phyloP scores from a whole-genome alignment of 1,139 yeast species.

The Pneumocystis wakefieldiae region DNA sequence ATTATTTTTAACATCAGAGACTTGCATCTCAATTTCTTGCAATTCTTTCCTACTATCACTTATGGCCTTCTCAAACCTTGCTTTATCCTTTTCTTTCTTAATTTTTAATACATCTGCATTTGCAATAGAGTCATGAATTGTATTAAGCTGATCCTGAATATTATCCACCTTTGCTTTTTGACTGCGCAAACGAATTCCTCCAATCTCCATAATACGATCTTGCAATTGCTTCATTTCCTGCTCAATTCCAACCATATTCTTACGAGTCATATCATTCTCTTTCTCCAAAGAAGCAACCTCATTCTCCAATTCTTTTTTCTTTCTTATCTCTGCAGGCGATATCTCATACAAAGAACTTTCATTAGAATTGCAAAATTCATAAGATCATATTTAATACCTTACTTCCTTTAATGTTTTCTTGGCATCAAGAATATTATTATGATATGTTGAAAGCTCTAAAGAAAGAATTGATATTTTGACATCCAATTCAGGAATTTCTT shows the following conservation, averaged over 20 bases:
- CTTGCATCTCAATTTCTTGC: slow-evolving; percentile 18
- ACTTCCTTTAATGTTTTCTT: slow-evolving; percentile 21
- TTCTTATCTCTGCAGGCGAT: background rate
- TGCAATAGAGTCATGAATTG: slow-evolving; percentile 44
- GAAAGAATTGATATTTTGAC: slow-evolving; percentile 42
- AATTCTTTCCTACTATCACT: slow-evolving; percentile 28
- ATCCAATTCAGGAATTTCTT: slow-evolving; percentile 59
- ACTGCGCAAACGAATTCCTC: slow-evolving; percentile 71
- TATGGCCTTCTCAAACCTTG: slow-evolving; percentile 38
- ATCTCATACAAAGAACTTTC: slow-evolving; percentile 7
- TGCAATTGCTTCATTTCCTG: slow-evolving; percentile 45
- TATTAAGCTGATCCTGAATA: slow-evolving; percentile 50
- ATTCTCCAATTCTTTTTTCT: slow-evolving; percentile 17
- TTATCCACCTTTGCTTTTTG: slow-evolving; percentile 77
- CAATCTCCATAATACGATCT: slow-evolving; percentile 73
- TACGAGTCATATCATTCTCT: slow-evolving; percentile 34
- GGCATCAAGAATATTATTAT: slow-evolving; percentile 35
- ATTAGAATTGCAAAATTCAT: slow-evolving; percentile 10
- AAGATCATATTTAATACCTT: slow-evolving; percentile 13
- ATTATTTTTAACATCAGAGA: slow-evolving; percentile 23
- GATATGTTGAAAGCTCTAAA: slow-evolving; percentile 52
- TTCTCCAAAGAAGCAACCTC: slow-evolving; percentile 25
- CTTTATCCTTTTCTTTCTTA: slow-evolving; percentile 53
- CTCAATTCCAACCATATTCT: slow-evolving; percentile 46
- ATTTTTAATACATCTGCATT: slow-evolving; percentile 45